Conservation (phyloP, 768 basidiomycete genomes). For the Trametes maxima region DNA sequence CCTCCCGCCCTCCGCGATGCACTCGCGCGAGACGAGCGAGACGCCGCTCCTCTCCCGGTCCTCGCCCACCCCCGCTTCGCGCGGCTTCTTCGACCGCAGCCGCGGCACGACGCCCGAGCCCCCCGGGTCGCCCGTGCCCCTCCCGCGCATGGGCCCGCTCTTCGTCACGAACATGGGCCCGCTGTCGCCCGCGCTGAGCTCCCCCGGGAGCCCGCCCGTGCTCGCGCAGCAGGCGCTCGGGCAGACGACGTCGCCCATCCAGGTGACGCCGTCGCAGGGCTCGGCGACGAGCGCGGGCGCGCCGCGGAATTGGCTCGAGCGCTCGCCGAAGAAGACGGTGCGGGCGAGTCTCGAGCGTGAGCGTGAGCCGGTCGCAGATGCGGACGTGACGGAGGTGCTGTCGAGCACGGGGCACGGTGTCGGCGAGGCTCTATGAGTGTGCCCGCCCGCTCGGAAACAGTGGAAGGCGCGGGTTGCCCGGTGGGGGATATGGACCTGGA, state of each 20-base stretch:
- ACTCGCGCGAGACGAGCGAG: conserved; percentile 24
- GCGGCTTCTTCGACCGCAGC: conserved; percentile 3
- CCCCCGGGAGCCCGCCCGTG: conserved; percentile 1
- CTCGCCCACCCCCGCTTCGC: not conserved
- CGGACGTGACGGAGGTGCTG: conserved; percentile 15
- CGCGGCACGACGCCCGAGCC: conserved; percentile 6
- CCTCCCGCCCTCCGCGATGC: conserved; percentile 5
- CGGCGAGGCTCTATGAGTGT: conserved; percentile 19
- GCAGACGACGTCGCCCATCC: conserved; percentile 4
- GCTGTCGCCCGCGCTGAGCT: conserved; percentile 16
- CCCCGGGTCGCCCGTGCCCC: conserved; percentile 17
- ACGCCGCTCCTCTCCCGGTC: conserved; percentile 15
- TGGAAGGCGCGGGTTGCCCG: too few species aligned
- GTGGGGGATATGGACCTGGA: too few species aligned
- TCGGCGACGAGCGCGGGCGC: not conserved
- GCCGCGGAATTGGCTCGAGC: conserved; percentile 24
- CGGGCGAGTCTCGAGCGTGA: conserved; percentile 14
- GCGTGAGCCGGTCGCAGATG: not conserved
- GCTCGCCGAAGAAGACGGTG: conserved; percentile 21
- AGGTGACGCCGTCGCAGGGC: not conserved
- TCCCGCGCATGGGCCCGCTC: conserved; percentile 23
- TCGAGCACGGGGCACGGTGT: conserved; percentile 15
- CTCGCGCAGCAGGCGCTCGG: conserved; percentile 10
- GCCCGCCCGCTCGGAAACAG: not conserved
- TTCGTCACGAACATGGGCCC: conserved; percentile 29